phyloP scores from a whole-genome alignment of 2,329 filamentous ascomycete genomes.

The Colletotrichum camelliae region DNA sequence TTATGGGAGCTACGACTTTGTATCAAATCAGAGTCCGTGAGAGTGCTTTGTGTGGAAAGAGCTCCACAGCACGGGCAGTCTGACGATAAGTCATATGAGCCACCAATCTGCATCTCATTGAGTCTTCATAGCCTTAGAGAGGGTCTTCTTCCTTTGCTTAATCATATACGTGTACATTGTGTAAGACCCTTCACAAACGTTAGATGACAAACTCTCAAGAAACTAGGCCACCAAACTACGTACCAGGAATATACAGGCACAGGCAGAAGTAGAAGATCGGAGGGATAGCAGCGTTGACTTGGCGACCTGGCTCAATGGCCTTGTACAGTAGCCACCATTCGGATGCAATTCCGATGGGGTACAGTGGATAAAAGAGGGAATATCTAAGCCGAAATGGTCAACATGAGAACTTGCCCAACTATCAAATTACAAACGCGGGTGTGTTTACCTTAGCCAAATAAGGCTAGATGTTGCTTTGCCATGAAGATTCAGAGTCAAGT shows the following conservation, averaged over 20 bases:
- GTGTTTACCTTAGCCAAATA: slow-evolving; percentile 69
- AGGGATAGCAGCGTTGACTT: slow-evolving; percentile 53
- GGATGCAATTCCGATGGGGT: slow-evolving; percentile 88
- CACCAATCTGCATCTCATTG: not conserved
- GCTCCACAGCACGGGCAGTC: not conserved
- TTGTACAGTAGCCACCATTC: slow-evolving; percentile 83
- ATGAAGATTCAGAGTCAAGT: slow-evolving; percentile 78
- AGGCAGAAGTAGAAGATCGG: slow-evolving; percentile 70
- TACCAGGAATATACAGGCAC: slow-evolving; percentile 80
- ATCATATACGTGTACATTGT: slow-evolving; percentile 95
- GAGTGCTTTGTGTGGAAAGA: not conserved
- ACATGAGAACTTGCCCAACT: not conserved
- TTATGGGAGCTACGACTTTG: not conserved
- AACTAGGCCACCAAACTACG: slow-evolving; percentile 32
- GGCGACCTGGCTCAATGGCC: slow-evolving; percentile 64
- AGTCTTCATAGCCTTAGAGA: slow-evolving; percentile 50
- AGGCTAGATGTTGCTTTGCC: slow-evolving; percentile 68
- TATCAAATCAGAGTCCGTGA: not conserved
- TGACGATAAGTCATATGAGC: not conserved
- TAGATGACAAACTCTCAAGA: not conserved
- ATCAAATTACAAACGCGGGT: not conserved
- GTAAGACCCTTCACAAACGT: slow-evolving; percentile 53
- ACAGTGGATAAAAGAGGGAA: slow-evolving; percentile 91
- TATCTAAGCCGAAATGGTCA: slow-evolving; percentile 51
- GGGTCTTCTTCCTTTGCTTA: slow-evolving; percentile 80